A percentile compares a stretch with the other conserved stretches of the same genome.
Conservation (phyloP, 805 yeast species). For the Isabelozyma rhagii region DNA sequence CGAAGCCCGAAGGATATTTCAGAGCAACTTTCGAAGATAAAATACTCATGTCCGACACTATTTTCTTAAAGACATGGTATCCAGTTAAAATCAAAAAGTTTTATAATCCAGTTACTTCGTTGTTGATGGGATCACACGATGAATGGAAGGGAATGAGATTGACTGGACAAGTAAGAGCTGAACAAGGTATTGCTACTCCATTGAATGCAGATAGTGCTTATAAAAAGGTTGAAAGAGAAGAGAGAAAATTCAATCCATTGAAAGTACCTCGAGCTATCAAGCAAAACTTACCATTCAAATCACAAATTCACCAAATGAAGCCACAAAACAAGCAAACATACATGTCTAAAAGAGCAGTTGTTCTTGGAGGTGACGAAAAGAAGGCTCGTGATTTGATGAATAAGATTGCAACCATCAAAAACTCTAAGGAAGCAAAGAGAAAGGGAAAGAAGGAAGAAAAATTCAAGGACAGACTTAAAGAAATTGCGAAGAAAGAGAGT, state of each 20-base stretch:
- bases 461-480: conserved; percentile 72
- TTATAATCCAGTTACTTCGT: conserved; percentile 94
- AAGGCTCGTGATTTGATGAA: conserved; percentile 86
- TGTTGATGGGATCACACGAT: conserved; percentile 68
- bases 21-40: conserved; percentile 98
- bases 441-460: conserved; percentile 69
- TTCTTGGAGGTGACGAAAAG: conserved; percentile 88
- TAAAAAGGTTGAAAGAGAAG: conserved; percentile 75
- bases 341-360: conserved; percentile 87
- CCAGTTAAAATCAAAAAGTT: conserved; percentile 88
- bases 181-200: conserved; percentile 62
- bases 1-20: conserved; percentile 92
- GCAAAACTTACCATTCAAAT: conserved; percentile 80
- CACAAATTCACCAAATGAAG: conserved; percentile 85
- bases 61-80: conserved; percentile 93
- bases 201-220: conserved; percentile 47
- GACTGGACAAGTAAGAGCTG: conserved; percentile 92
- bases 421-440: conserved; percentile 79
- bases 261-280: conserved; percentile 80
- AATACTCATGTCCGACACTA: conserved; percentile 82
- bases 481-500: conserved; percentile 71
- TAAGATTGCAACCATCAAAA: conserved; percentile 79
- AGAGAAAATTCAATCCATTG: conserved; percentile 83
- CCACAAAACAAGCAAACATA: conserved; percentile 84
- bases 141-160: conserved; percentile 97